phyloP scores from a whole-genome alignment of 352 stramenopile genomes.

The Pythium rishiriense region DNA sequence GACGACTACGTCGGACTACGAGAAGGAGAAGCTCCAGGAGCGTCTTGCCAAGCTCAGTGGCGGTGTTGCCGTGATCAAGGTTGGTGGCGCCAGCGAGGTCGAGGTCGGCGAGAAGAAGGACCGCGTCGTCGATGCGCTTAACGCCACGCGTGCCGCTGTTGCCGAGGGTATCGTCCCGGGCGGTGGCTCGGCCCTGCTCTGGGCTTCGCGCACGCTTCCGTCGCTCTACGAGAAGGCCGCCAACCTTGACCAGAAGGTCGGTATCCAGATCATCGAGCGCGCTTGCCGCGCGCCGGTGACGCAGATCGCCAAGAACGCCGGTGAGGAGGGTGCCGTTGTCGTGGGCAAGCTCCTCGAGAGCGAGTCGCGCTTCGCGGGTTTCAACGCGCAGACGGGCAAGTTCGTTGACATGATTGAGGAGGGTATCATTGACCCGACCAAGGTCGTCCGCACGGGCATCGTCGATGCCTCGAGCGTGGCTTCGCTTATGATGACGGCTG shows the following conservation, averaged over 20 bases:
- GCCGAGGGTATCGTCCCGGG: constrained; percentile 99
- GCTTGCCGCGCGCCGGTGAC: constrained; percentile 93
- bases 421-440: constrained; percentile 98
- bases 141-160: constrained; percentile 98
- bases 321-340: constrained; percentile 97
- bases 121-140: constrained; percentile 99
- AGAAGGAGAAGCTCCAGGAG: constrained; percentile 99
- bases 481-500: constrained; percentile 99
- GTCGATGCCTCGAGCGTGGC: constrained; percentile 98
- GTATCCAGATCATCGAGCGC: constrained; percentile 96
- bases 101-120: constrained; percentile 99
- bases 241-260: constrained; percentile 99
- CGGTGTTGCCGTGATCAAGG: constrained; percentile 99
- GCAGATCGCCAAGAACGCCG: constrained; percentile 98
- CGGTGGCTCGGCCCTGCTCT: constrained; percentile 97
- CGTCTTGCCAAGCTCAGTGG: constrained; percentile 98
- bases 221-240: constrained; percentile 83
- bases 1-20: constrained; percentile 97
- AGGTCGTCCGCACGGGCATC: constrained; percentile 98
- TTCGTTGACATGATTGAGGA: constrained; percentile 98
- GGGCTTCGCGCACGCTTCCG: constrained; percentile 93
- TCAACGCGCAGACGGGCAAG: constrained; percentile 97
- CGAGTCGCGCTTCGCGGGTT: constrained; percentile 92
- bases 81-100: constrained; percentile 97
- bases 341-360: constrained; percentile 99